Conservation (phyloP, 2,329 filamentous ascomycete genomes). For the Lachnellula arida region DNA sequence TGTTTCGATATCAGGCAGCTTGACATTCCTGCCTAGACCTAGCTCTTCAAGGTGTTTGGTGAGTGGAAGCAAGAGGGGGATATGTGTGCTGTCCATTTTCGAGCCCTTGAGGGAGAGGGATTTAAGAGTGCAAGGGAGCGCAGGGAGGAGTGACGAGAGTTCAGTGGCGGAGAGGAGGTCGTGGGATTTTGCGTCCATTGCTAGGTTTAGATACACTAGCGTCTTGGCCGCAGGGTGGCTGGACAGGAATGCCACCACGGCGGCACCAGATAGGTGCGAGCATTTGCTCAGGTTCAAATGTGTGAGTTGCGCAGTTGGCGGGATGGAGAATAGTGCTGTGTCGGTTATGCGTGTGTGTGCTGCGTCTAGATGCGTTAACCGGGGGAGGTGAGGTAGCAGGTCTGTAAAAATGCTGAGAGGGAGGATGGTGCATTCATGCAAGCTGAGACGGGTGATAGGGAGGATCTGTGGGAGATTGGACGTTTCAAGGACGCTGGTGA, state of each 20-base stretch:
- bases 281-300: slow-evolving; percentile 78
- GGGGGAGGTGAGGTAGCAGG: slow-evolving; percentile 64
- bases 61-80: slow-evolving; percentile 58
- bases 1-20: slow-evolving; percentile 52
- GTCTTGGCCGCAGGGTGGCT: slow-evolving; percentile 64
- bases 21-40: slow-evolving; percentile 64
- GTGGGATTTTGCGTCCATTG: slow-evolving; percentile 67
- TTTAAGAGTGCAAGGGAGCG: slow-evolving; percentile 61
- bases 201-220: slow-evolving; percentile 68
- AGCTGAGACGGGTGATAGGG: slow-evolving; percentile 61
- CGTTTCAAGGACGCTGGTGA: slow-evolving; percentile 44
- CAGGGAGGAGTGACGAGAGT: slow-evolving; percentile 58
- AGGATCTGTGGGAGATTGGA: slow-evolving; percentile 45
- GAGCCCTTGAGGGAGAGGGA: slow-evolving; percentile 75
- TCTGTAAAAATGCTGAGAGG: slow-evolving; percentile 62
- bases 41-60: slow-evolving; percentile 73
- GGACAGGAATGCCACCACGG: slow-evolving; percentile 65
- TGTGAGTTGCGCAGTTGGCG: slow-evolving; percentile 65
- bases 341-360: slow-evolving; percentile 73
- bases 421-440: slow-evolving; percentile 74
- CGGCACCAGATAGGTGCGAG: slow-evolving; percentile 60
- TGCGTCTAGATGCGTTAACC: slow-evolving; percentile 74
- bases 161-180: slow-evolving; percentile 65
- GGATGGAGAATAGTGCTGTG: slow-evolving; percentile 64
- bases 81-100: slow-evolving; percentile 60